Evolutionary conservation across 495 filamentous ascomycete genomes (phyloP).

Genomic region (Neurospora sp.): DNA sequence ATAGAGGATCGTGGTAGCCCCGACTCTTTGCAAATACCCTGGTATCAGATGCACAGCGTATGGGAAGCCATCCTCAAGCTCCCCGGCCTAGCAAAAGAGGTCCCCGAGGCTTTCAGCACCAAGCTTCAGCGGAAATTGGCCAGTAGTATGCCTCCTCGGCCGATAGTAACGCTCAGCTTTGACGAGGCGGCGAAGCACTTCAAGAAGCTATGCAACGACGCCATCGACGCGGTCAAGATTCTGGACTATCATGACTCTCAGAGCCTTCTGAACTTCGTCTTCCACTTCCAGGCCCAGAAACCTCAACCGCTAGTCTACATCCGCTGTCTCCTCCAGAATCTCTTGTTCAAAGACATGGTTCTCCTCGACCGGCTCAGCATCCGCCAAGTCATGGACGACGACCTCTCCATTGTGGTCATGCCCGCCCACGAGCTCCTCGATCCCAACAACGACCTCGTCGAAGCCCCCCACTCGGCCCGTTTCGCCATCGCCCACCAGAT

Average conservation of each 20-base stretch:
- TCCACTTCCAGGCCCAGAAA: constrained; percentile 63
- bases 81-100: constrained; percentile 49
- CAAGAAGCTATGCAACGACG: constrained; percentile 61
- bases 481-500: constrained; percentile 67
- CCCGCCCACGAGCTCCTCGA: constrained; percentile 63
- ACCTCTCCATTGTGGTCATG: constrained; percentile 65
- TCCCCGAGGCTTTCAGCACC: constrained; percentile 72
- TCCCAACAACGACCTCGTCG: constrained; percentile 60
- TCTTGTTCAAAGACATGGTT: constrained; percentile 61
- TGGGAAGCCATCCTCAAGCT: constrained; percentile 46
- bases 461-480: constrained; percentile 65
- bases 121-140: constrained; percentile 85
- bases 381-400: constrained; percentile 66
- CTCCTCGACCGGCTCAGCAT: constrained; percentile 56
- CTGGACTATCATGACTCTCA: constrained; percentile 58
- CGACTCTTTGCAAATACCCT: constrained; percentile 34
- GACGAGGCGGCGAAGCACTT: constrained; percentile 63
- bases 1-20: constrained; percentile 29
- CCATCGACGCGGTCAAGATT: constrained; percentile 56
- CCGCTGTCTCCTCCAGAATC: constrained; percentile 65
- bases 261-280: constrained; percentile 59
- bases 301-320: constrained; percentile 79
- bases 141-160: constrained; percentile 84
- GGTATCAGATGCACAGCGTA: constrained; percentile 35
- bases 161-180: constrained; percentile 68